Conservation (phyloP, 139 green algal species). For the Chlorella sorokiniana region DNA sequence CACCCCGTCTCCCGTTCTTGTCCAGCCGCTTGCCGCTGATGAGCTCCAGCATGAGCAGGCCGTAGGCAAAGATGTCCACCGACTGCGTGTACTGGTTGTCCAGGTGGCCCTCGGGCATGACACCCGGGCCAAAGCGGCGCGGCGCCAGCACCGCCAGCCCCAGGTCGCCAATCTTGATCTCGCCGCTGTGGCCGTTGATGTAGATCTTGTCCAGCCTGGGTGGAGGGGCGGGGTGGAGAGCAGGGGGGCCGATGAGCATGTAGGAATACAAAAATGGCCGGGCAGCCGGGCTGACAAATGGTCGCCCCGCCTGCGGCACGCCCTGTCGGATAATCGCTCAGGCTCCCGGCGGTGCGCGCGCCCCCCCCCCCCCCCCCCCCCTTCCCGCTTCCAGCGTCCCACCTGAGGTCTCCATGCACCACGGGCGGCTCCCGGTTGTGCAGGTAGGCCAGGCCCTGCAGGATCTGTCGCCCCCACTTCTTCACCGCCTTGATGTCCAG, state of each 20-base stretch:
- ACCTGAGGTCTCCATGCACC: slow-evolving; percentile 96
- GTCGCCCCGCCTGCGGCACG: too few species aligned
- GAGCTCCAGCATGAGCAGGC: slow-evolving; percentile 97
- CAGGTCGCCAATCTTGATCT: slow-evolving; percentile 96
- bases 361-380: not conserved
- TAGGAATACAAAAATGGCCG: too few species aligned
- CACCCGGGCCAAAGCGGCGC: slow-evolving; percentile 58
- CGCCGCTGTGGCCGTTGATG: slow-evolving; percentile 89
- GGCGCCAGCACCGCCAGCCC: slow-evolving; percentile 85
- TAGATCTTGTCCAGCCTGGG: slow-evolving; percentile 80
- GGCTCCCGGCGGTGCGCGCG: too few species aligned
- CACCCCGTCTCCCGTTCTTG: slow-evolving; percentile 60
- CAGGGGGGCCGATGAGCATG: not conserved
- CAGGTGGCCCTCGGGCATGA: slow-evolving; percentile 53
- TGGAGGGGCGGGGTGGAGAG: not conserved
- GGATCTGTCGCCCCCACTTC: slow-evolving; percentile 89
- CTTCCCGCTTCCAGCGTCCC: too few species aligned
- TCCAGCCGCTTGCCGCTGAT: slow-evolving; percentile 43
- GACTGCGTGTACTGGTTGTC: slow-evolving; percentile 58
- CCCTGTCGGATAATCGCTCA: too few species aligned
- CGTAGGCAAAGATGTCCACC: slow-evolving; percentile 97
- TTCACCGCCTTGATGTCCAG: slow-evolving; percentile 91
- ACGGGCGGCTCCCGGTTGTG: slow-evolving; percentile 88
- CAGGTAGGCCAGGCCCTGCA: slow-evolving; percentile 86
- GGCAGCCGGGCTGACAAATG: too few species aligned